Evolutionary conservation across 495 filamentous ascomycete species (phyloP).

Genomic region (Aspergillus mulundensis): DNA sequence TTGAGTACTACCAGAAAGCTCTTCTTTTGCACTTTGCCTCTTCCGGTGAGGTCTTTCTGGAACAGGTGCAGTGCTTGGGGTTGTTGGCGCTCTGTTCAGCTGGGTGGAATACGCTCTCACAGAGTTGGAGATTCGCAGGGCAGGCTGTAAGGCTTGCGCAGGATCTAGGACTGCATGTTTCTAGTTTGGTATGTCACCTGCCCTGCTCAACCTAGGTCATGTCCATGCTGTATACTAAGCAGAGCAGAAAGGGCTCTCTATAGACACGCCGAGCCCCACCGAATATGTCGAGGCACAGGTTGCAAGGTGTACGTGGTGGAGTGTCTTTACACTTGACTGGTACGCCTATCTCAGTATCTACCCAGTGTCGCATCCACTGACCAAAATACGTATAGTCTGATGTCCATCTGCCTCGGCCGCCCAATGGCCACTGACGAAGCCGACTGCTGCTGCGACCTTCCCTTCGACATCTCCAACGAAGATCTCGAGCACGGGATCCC

Average conservation of each 20-base stretch:
- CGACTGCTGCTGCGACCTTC: conserved; percentile 2
- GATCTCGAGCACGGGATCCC: not conserved
- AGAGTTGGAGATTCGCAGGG: not conserved
- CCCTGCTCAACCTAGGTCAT: not conserved
- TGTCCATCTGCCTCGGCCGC: not conserved
- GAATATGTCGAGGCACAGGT: not conserved
- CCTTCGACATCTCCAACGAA: not conserved
- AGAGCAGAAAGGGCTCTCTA: not conserved
- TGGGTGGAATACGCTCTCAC: not conserved
- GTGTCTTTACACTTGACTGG: not conserved
- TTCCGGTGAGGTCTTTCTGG: not conserved
- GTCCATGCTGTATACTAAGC: not conserved
- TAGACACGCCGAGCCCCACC: not conserved
- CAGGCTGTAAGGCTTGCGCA: not conserved
- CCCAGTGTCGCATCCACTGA: not conserved
- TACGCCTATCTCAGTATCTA: not conserved
- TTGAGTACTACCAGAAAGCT: conserved; percentile 1
- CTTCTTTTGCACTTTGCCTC: not conserved
- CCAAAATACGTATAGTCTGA: not conserved
- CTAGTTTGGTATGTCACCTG: not conserved
- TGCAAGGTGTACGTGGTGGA: not conserved
- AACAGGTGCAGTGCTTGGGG: not conserved
- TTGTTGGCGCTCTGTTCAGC: conserved; percentile 1
- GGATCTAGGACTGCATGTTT: not conserved
- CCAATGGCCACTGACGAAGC: not conserved